Base-by-base conservation (phyloP, 2,329 filamentous ascomycete genomes). In the Biscogniauxia marginata region DNA sequence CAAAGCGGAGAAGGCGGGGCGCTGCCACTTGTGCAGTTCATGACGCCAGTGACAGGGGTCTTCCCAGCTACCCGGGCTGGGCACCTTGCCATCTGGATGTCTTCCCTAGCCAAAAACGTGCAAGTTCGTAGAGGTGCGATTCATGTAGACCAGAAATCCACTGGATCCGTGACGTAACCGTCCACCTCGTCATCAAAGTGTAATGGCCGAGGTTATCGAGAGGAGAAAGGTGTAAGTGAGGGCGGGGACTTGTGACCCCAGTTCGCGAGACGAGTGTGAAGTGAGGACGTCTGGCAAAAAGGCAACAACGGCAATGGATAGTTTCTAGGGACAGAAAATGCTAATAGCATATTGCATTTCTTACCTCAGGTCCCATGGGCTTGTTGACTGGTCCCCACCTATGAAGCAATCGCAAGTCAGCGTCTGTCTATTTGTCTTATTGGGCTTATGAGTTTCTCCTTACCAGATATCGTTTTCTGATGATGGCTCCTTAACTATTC, bases 301-400 rank as follows among this genome's bases (percentile, higher is more conserved):
- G n/a, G n/a, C n/a, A n/a, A n/a, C n/a, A n/a, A n/a, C n/a, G n/a
- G n/a, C n/a, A n/a, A n/a, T n/a, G n/a, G n/a, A n/a, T n/a, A n/a
- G n/a, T n/a, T n/a, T n/a, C n/a, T n/a, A n/a, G n/a, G n/a, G n/a
- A n/a, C n/a, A 46, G 63, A 58, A 52, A 52, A 58, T 44, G 53
- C 49, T 57, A 54, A 39, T 53, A 50, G 53, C 34, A 56, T n/a
- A n/a, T n/a, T n/a, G n/a, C 16, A 46, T 20, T 46, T 79, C 90
- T 86, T 88, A 98, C 95, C 76, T 98, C 93, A 69, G 92, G 85
- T 66, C 86, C 88, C 95, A 99, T 99, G 73, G 93, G 90, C 86
- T 98, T 98, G 84, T 99, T 99, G 67, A 99, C 95, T 55, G 95
- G 93, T 71, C 95, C 95, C 95, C 95, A 98, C 78, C 79, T 81